phyloP scores from a whole-genome alignment of 2,329 filamentous ascomycete genomes.

The Sporothrix brunneoviolacea region DNA sequence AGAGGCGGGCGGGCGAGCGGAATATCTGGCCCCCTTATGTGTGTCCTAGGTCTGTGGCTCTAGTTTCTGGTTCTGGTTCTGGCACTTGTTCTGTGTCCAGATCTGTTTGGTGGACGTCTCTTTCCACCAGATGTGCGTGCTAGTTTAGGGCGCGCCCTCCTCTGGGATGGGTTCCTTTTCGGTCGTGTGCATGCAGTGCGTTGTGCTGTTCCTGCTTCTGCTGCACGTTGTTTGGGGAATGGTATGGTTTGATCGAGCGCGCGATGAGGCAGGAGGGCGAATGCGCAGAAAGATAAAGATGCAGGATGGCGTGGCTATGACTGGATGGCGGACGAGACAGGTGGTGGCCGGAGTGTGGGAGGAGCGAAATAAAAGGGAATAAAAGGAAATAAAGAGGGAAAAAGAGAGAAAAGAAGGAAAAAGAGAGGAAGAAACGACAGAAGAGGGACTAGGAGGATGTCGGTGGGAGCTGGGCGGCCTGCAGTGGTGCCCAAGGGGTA shows the following conservation, averaged over 20 bases:
- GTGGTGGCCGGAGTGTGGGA: background rate
- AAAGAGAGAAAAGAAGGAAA: background rate
- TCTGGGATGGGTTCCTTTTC: background rate
- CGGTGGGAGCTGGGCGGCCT: constrained; percentile 1
- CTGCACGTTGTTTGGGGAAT: constrained; percentile 1
- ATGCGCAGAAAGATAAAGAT: constrained; percentile 6
- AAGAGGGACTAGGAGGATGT: background rate
- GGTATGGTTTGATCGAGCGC: constrained; percentile 4
- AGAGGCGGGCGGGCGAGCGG: background rate
- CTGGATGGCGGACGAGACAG: constrained; percentile 12
- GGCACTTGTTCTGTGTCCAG: background rate
- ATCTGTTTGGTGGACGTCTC: constrained; percentile 1
- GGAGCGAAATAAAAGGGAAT: background rate
- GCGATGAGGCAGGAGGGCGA: constrained; percentile 20
- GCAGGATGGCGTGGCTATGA: constrained; percentile 29
- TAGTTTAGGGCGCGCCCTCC: constrained; percentile 7
- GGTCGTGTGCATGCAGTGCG: constrained; percentile 10
- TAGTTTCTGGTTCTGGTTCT: background rate
- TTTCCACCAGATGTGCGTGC: constrained; percentile 3
- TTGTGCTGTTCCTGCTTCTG: background rate
- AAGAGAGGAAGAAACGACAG: background rate
- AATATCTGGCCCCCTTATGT: background rate
- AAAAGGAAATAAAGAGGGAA: background rate
- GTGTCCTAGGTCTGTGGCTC: background rate
- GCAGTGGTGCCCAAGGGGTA: constrained; percentile 7